phyloP scores from a whole-genome alignment of 441 rosid genomes.

The Kokia cookei region DNA sequence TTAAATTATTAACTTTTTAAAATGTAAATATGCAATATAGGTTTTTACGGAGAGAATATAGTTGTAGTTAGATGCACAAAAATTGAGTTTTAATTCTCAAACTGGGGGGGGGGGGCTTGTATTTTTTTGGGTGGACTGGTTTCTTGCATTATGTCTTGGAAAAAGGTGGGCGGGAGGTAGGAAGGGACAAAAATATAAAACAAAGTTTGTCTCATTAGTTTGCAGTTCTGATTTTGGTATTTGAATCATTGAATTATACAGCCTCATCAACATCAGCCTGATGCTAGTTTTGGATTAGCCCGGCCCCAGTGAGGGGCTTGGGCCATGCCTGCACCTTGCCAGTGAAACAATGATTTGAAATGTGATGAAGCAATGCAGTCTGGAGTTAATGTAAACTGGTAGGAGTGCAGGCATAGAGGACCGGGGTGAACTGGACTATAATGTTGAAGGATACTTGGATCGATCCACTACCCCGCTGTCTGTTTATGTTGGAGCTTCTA shows the following conservation, averaged over 20 bases:
- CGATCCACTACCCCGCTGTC: slow-evolving; percentile 28
- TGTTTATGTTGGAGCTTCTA: slow-evolving; percentile 35
- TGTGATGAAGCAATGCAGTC: slow-evolving; percentile 2
- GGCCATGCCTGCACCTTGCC: slow-evolving; percentile 92
- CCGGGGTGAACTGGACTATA: slow-evolving; percentile 35
- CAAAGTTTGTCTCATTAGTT: slow-evolving; percentile 12
- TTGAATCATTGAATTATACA: slow-evolving; percentile 13
- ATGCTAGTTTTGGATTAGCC: slow-evolving; percentile 79
- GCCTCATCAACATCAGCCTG: slow-evolving; percentile 70
- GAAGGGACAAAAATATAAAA: neutral
- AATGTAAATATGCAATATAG: too few relatives aligned
- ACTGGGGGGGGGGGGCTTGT: neutral
- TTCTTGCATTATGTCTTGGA: too few relatives aligned
- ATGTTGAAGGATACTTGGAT: neutral
- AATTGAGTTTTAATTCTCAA: too few relatives aligned
- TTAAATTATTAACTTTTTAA: too few relatives aligned
- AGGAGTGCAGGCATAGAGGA: slow-evolving; percentile 64
- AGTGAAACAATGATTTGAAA: slow-evolving; percentile 25
- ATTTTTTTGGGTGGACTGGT: neutral
- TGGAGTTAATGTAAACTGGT: slow-evolving; percentile 22
- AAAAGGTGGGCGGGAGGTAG: neutral
- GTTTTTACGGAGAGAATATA: too few relatives aligned
- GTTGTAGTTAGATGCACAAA: too few relatives aligned
- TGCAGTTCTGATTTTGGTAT: neutral
- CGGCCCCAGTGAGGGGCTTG: slow-evolving; percentile 98